phyloP scores from a whole-genome alignment of 257 asterid genomes.

The Solanum piurae region DNA sequence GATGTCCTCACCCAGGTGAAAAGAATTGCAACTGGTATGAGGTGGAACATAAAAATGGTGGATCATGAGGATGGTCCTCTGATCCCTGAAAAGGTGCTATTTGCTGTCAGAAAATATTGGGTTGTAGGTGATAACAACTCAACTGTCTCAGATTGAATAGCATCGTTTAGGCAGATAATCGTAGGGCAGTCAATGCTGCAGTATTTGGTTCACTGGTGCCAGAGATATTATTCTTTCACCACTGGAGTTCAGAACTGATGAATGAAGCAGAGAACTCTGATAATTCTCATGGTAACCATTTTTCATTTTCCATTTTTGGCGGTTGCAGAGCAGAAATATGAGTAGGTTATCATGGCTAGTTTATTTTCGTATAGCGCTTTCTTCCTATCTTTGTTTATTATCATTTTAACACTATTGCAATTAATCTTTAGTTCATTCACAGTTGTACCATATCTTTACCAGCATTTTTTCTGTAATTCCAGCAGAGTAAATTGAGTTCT shows the following conservation, averaged over 20 bases:
- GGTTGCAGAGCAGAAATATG: not conserved
- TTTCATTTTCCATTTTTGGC: not conserved
- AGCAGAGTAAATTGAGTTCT: not conserved
- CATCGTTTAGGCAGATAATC: not conserved
- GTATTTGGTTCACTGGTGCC: not conserved
- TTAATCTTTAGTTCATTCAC: not conserved
- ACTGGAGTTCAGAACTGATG: not conserved
- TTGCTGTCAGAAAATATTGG: constrained; percentile 31
- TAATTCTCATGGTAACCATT: not conserved
- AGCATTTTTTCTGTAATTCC: not conserved
- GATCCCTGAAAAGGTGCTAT: constrained; percentile 24
- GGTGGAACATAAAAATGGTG: constrained; percentile 26
- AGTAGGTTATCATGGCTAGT: not conserved
- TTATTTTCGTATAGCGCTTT: not conserved
- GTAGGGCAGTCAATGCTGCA: not conserved
- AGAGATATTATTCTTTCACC: not conserved
- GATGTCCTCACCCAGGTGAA: constrained; percentile 19
- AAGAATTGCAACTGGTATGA: constrained; percentile 25
- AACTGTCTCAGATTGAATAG: not conserved
- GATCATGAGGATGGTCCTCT: constrained; percentile 38
- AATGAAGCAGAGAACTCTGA: not conserved
- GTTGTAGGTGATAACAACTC: constrained; percentile 17
- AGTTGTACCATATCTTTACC: not conserved
- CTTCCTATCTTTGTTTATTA: not conserved
- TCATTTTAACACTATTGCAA: not conserved